Evolutionary conservation across 176 grass and related monocot species (phyloP).

Genomic region (Raddia guianensis): DNA sequence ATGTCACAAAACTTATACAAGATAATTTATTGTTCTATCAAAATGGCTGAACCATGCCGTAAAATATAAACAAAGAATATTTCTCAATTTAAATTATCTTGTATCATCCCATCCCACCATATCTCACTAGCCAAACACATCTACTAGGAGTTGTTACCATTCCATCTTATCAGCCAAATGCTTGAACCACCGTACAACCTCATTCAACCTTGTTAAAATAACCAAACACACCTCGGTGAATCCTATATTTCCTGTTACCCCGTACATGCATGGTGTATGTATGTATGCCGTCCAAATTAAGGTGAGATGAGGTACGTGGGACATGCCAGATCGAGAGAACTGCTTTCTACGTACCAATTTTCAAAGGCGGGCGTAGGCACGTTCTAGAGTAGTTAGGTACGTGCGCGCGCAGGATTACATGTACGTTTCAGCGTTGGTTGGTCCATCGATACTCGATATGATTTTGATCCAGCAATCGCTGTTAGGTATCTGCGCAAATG

Average conservation of each 20-base stretch:
- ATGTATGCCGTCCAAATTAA: neutral
- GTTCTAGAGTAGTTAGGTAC: slow-evolving; percentile 47
- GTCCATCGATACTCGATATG: neutral
- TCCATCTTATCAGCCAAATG: no score
- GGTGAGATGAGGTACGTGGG: neutral
- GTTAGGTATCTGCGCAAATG: neutral
- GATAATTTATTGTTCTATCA: no score
- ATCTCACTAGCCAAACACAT: no score
- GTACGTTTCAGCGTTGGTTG: neutral
- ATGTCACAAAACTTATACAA: no score
- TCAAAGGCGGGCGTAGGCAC: neutral
- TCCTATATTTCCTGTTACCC: neutral
- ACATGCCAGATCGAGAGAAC: neutral
- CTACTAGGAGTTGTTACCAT: no score
- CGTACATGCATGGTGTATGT: neutral
- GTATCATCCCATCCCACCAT: no score
- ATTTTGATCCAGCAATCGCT: neutral
- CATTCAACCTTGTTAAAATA: no score
- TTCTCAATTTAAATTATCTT: no score
- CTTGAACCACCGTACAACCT: no score
- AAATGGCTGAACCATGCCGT: no score
- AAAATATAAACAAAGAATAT: no score
- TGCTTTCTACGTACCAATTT: neutral
- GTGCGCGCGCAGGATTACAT: neutral
- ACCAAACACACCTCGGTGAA: no score